A percentile compares a stretch with the other conserved stretches of the same genome.
These are phyloP conservation scores for Vinca minor DNA, from an alignment of 257 asterid genomes.

Conservation along the genomic window DNA sequence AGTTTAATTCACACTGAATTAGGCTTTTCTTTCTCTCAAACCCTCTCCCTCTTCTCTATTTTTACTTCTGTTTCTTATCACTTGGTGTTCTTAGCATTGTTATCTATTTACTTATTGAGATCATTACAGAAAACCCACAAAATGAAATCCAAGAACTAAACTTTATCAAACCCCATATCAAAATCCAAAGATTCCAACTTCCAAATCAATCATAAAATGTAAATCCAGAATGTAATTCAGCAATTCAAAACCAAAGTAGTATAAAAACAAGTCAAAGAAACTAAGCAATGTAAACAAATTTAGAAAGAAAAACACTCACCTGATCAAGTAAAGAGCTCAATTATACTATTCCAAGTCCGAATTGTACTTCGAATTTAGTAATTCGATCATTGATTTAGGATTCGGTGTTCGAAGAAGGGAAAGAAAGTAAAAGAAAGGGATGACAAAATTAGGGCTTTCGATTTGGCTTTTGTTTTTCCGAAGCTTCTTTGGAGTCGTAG, in stretches of 20 bases:
- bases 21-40: too few relatives aligned
- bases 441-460: slow-evolving; percentile 30
- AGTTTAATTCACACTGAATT: too few relatives aligned
- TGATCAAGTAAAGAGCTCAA: slow-evolving; percentile 18
- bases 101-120: too few relatives aligned
- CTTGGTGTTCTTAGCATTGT: too few relatives aligned
- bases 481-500: slow-evolving; percentile 40
- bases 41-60: too few relatives aligned
- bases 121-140: background rate
- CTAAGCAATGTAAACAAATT: slow-evolving; percentile 15
- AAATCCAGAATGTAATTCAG: slow-evolving; percentile 16
- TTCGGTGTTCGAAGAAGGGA: slow-evolving; percentile 14
- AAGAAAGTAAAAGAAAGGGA: background rate
- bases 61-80: too few relatives aligned
- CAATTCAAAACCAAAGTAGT: slow-evolving; percentile 2
- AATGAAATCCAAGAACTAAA: slow-evolving; percentile 12
- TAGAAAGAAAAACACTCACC: slow-evolving; percentile 20
- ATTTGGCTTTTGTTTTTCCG: slow-evolving; percentile 20
- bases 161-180: slow-evolving; percentile 15
- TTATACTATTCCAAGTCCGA: background rate
- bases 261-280: background rate
- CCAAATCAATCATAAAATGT: slow-evolving; percentile 16
- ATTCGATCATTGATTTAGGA: slow-evolving; percentile 16
- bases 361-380: background rate
- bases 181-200: slow-evolving; percentile 9